Conservation (phyloP, 2,329 filamentous ascomycete genomes). For the Aspergillus sp. region DNA sequence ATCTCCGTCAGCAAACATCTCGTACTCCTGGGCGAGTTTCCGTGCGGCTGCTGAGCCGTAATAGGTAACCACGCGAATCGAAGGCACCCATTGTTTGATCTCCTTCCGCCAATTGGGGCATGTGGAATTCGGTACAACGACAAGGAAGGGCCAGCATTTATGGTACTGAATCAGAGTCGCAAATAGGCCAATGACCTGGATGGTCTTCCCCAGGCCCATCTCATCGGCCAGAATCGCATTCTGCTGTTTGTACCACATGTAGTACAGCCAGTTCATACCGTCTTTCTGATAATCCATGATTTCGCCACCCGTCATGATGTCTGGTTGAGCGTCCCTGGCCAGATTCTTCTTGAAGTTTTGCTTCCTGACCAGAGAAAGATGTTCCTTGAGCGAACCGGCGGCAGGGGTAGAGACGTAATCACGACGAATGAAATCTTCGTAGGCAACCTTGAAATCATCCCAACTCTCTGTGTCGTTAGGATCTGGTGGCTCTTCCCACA, state of each 20-base stretch:
- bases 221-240: slow-evolving; percentile 95
- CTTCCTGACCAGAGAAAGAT: slow-evolving; percentile 66
- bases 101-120: slow-evolving; percentile 98
- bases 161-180: slow-evolving; percentile 68
- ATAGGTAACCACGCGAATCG: slow-evolving; percentile 84
- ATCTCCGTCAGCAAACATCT: slow-evolving; percentile 68
- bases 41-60: slow-evolving; percentile 76
- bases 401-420: slow-evolving; percentile 67
- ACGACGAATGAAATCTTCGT: slow-evolving; percentile 80
- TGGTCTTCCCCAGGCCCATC: slow-evolving; percentile 97
- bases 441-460: slow-evolving; percentile 77
- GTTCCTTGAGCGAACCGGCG: slow-evolving; percentile 58
- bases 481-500: slow-evolving; percentile 81
- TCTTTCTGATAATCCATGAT: slow-evolving; percentile 93
- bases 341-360: slow-evolving; percentile 65
- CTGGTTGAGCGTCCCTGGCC: slow-evolving; percentile 70
- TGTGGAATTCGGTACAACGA: slow-evolving; percentile 92
- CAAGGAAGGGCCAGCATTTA: slow-evolving; percentile 83
- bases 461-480: slow-evolving; percentile 64
- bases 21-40: slow-evolving; percentile 74
- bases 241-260: slow-evolving; percentile 77
- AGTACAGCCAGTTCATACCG: slow-evolving; percentile 92
- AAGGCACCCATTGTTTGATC: slow-evolving; percentile 89
- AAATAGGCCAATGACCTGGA: slow-evolving; percentile 84
- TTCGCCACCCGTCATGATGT: slow-evolving; percentile 70